Conservation (phyloP, 192 early-diverging fungal species). For the Backusella liffmaniae region DNA sequence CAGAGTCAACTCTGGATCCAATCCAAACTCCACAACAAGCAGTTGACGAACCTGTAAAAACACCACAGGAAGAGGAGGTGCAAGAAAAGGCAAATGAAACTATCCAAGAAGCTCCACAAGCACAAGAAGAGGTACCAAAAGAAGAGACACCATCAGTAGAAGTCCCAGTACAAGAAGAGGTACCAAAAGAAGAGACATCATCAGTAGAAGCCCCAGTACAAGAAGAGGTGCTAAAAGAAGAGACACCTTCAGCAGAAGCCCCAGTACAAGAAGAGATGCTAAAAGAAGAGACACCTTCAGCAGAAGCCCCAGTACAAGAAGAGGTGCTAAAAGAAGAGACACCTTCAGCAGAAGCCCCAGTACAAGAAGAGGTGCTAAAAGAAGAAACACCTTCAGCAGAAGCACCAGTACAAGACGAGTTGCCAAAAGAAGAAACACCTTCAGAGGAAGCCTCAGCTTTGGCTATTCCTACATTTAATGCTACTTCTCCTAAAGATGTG, state of each 20-base stretch:
- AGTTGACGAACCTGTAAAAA: background rate
- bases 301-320: background rate
- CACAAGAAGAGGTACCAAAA: background rate
- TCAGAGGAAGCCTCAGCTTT: background rate
- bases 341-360: background rate
- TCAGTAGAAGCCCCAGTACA: background rate
- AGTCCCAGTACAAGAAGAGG: background rate
- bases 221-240: background rate
- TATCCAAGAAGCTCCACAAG: too few species aligned
- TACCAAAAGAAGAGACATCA: too few species aligned
- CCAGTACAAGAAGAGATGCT: background rate
- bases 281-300: background rate
- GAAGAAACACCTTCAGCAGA: background rate
- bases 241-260: background rate
- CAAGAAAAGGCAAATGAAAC: background rate
- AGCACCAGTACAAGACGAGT: background rate
- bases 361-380: background rate
- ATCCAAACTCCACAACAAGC: background rate
- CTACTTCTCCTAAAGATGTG: background rate
- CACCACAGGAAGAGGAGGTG: background rate
- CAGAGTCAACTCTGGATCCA: background rate
- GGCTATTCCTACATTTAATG: background rate
- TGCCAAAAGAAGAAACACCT: background rate
- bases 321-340: background rate
- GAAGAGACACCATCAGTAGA: background rate